Base-by-base conservation (phyloP, 306 rosid genomes). In the Trifolium pratense region DNA sequence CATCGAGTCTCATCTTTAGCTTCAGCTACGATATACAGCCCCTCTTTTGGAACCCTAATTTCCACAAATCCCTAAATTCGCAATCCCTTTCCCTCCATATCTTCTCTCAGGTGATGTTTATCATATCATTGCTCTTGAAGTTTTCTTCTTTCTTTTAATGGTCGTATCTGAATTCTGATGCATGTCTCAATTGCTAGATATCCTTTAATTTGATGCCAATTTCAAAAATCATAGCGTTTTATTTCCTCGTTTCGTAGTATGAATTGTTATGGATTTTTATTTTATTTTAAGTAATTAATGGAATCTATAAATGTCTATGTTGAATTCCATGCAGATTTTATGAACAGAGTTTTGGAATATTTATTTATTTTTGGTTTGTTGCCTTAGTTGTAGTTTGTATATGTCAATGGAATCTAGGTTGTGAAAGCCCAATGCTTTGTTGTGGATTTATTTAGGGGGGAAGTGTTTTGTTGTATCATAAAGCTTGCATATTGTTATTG, bases 1-100 rank as follows among this genome's bases (percentile, higher is more conserved):
- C 13, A 29, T 60, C 21, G 21, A 0, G 37, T 13, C 40, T 60
- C 66, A 60, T 60, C 66, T 63, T 36, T 63, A 63, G 9, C 68
- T 63, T 37, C 48, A 16, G 31, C 31, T 63, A 2, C 67, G 45
- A 49, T 18, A 17, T 9, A 58, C 65, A 29, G 39, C 39, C 40
- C 65, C 39, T 58, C 65, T 58, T 58, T 37, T 9, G 16, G 36
- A 65, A 65, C 53, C 70, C 70, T 65, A 65, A 65, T 40, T 65
- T 65, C 36, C 70, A 20, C 17, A 40, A 20, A 11, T 64, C 69
- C 37, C 31, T 18, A 39, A 37, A 5, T 6, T 18, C 51, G 1
- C 5, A 65, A 20, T 65, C 17, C 51, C 5, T 20, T 18, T 63
- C 69, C 49, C 9, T 5, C 29, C 16, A 31, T 3, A 63, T 10